A percentile compares a stretch with the other conserved stretches of the same genome.
Conservation (phyloP, 441 rosid species). For the Francoa sonchifolia region DNA sequence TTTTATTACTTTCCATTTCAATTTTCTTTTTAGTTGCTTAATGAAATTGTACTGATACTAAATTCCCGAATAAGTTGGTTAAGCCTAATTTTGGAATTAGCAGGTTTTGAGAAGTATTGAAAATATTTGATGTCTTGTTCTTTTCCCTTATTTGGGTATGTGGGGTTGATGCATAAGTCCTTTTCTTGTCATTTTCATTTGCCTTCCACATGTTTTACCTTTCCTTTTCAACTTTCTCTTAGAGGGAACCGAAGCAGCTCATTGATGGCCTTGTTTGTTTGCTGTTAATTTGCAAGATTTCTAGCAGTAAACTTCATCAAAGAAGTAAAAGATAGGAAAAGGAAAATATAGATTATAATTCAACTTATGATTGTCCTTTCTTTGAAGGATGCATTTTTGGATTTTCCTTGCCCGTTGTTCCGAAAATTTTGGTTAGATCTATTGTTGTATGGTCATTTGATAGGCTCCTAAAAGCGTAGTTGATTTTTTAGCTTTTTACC, state of each 20-base stretch:
- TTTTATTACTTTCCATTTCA: no score
- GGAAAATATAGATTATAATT: slow-evolving; percentile 12
- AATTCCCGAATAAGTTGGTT: no score
- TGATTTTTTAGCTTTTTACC: slow-evolving; percentile 8
- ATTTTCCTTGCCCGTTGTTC: background rate
- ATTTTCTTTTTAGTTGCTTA: no score
- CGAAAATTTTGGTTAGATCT: slow-evolving; percentile 11
- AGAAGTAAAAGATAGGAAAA: slow-evolving; percentile 13
- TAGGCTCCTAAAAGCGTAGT: slow-evolving; percentile 7
- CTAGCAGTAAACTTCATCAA: slow-evolving; percentile 18
- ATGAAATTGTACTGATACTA: no score
- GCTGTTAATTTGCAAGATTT: slow-evolving; percentile 18
- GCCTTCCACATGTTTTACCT: slow-evolving; percentile 10
- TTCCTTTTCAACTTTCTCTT: slow-evolving; percentile 15
- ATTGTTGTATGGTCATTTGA: slow-evolving; percentile 7
- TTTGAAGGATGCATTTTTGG: slow-evolving; percentile 11
- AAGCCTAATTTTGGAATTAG: no score
- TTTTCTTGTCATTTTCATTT: slow-evolving; percentile 21
- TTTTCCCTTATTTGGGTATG: slow-evolving; percentile 16
- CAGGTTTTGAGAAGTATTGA: slow-evolving; percentile 1
- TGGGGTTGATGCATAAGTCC: slow-evolving; percentile 23
- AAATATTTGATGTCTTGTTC: slow-evolving; percentile 16
- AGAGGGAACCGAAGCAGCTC: slow-evolving; percentile 13
- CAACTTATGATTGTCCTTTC: slow-evolving; percentile 14
- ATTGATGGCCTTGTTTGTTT: slow-evolving; percentile 12